Evolutionary conservation across 768 basidiomycete species (phyloP).

Genomic region (Artomyces pyxidatus): DNA sequence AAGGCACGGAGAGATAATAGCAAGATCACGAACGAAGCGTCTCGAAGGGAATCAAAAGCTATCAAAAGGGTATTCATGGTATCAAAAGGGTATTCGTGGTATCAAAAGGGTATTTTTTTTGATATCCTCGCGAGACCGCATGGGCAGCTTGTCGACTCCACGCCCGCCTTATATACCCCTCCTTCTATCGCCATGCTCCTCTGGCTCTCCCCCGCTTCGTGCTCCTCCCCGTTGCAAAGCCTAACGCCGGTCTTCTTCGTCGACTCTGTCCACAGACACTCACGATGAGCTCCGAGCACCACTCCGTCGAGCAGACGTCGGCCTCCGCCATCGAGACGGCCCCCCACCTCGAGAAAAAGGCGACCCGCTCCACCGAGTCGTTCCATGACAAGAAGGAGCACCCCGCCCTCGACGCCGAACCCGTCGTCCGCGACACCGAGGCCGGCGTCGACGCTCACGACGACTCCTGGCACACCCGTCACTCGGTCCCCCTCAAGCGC

Average conservation of each 20-base stretch:
- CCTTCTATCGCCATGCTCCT: not conserved
- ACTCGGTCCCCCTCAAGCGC: slow-evolving; percentile 18
- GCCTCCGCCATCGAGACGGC: slow-evolving; percentile 1
- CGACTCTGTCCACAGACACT: not conserved
- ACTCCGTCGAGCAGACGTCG: not conserved
- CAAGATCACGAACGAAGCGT: too few relatives aligned
- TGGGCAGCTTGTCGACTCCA: not conserved
- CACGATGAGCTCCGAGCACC: slow-evolving; percentile 2
- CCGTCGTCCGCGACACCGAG: slow-evolving; percentile 5
- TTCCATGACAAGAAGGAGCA: slow-evolving; percentile 20
- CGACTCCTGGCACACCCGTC: slow-evolving; percentile 14
- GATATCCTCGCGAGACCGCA: not conserved
- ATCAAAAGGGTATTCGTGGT: too few relatives aligned
- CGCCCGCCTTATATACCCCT: not conserved
- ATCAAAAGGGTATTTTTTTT: not conserved
- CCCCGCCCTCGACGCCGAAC: slow-evolving; percentile 4
- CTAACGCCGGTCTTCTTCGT: not conserved
- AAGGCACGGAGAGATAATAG: too few relatives aligned
- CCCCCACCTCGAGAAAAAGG: slow-evolving; percentile 14
- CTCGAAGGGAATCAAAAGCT: too few relatives aligned
- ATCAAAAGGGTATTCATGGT: too few relatives aligned
- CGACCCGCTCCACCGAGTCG: slow-evolving; percentile 18
- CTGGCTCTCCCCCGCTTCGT: not conserved
- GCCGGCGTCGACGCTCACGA: slow-evolving; percentile 5
- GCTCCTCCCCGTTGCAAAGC: not conserved